These are phyloP conservation scores for Metschnikowia colocasiae DNA, from an alignment of 805 yeast species.

Conservation along the genomic window DNA sequence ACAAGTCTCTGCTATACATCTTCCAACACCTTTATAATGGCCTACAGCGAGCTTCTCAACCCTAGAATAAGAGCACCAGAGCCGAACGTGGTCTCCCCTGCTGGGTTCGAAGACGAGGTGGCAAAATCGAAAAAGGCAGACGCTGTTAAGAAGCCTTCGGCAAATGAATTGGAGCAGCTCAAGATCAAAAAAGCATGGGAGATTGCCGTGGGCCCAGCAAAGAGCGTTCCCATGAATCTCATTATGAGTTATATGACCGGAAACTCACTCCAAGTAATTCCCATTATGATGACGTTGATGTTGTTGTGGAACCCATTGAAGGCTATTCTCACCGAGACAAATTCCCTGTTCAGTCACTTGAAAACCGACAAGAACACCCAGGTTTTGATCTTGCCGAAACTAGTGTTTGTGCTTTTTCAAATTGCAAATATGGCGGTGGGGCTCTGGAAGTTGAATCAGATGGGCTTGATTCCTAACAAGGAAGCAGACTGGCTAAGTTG, in stretches of 20 bases:
- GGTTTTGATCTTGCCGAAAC: conserved; percentile 41
- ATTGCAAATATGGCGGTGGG: conserved; percentile 67
- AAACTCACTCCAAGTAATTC: conserved; percentile 80
- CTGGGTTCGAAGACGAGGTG: conserved; percentile 17
- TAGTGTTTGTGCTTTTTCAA: conserved; percentile 45
- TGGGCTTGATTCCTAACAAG: conserved; percentile 90
- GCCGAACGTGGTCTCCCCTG: conserved; percentile 15
- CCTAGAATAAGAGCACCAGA: conserved; percentile 12
- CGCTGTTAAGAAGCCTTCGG: conserved; percentile 17
- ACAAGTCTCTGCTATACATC: not conserved
- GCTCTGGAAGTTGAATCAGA: conserved; percentile 73
- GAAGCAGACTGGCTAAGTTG: conserved; percentile 90
- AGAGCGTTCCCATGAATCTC: conserved; percentile 81
- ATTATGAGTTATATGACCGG: conserved; percentile 94
- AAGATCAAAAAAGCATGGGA: conserved; percentile 79
- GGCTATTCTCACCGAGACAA: conserved; percentile 58
- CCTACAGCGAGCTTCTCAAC: conserved; percentile 11
- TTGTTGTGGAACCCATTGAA: conserved; percentile 73
- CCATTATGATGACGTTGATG: conserved; percentile 86
- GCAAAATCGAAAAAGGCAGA: conserved; percentile 4
- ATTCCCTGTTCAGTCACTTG: conserved; percentile 50
- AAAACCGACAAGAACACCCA: conserved; percentile 33
- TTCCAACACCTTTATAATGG: conserved; percentile 6
- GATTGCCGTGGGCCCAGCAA: conserved; percentile 75
- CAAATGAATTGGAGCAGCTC: conserved; percentile 31